Percentiles rank a stretch among this genome's conserved stretches.
Evolutionary conservation across 495 filamentous ascomycete genomes (phyloP).

Genomic region (Ascodesmis nigricans): DNA sequence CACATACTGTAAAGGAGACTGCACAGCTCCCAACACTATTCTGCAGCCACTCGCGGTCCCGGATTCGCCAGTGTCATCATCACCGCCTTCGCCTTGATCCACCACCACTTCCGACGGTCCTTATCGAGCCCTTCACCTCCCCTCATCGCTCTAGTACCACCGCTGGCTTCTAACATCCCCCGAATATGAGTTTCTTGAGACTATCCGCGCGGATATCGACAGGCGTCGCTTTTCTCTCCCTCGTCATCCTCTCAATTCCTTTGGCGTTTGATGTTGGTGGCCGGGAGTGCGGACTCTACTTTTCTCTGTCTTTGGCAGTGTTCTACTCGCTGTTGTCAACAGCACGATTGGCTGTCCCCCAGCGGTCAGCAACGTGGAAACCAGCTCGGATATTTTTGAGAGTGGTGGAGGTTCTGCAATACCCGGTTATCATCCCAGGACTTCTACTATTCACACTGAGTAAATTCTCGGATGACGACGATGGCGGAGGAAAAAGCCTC

Average conservation of each 20-base stretch:
- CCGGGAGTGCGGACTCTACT: constrained; percentile 76
- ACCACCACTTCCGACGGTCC: too few species aligned
- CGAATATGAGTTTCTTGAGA: constrained; percentile 14
- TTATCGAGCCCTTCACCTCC: constrained; percentile 1
- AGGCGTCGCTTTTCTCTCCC: constrained; percentile 51
- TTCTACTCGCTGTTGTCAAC: constrained; percentile 82
- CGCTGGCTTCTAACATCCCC: not conserved
- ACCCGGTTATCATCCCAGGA: constrained; percentile 50
- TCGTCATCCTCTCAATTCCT: constrained; percentile 79
- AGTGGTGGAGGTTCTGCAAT: constrained; percentile 51
- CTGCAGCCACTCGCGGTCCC: constrained; percentile 2
- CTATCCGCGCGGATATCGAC: constrained; percentile 11
- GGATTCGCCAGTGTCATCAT: too few species aligned
- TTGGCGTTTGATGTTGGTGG: constrained; percentile 95
- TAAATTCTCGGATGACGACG: constrained; percentile 73
- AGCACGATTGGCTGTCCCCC: constrained; percentile 57
- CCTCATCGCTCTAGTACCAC: not conserved
- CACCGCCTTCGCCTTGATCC: too few species aligned
- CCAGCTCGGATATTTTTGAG: constrained; percentile 35
- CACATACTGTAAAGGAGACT: too few species aligned
- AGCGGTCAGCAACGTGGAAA: constrained; percentile 45
- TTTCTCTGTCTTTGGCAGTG: constrained; percentile 59
- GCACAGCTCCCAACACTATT: too few species aligned
- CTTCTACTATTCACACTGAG: constrained; percentile 87
- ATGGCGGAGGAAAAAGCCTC: constrained; percentile 49